Percentiles rank a stretch among this genome's conserved stretches.
Conservation (phyloP, 768 basidiomycete genomes). For the Kwoniella botswanensis region DNA sequence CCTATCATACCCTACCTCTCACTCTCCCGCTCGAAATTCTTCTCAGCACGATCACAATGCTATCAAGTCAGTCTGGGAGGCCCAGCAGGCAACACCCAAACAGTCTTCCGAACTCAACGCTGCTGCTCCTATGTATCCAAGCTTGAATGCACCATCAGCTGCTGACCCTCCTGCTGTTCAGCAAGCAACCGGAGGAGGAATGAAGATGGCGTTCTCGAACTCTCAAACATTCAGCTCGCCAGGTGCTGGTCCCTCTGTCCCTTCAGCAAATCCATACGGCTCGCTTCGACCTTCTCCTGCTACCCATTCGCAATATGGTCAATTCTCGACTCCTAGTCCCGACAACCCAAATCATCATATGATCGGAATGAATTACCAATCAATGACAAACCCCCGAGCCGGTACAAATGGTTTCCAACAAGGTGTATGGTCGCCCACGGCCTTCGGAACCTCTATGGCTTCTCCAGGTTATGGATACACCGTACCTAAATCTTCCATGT, state of each 20-base stretch:
- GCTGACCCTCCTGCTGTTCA: slow-evolving; percentile 27
- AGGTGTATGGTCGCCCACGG: slow-evolving; percentile 43
- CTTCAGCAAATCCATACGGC: slow-evolving; percentile 3
- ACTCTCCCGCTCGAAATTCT: slow-evolving; percentile 30
- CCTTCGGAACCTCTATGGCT: slow-evolving; percentile 44
- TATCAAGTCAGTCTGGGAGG: slow-evolving; percentile 52
- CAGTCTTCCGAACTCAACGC: slow-evolving; percentile 15
- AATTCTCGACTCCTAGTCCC: slow-evolving; percentile 24
- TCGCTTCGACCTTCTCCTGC: slow-evolving; percentile 10
- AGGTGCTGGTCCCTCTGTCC: slow-evolving; percentile 8
- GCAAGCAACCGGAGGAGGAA: slow-evolving; percentile 12
- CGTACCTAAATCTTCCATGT: slow-evolving; percentile 28
- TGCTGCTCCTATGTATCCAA: slow-evolving; percentile 42
- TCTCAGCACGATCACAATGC: slow-evolving; percentile 42
- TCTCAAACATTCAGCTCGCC: slow-evolving; percentile 32
- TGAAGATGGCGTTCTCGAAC: slow-evolving; percentile 25
- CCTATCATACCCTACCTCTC: slow-evolving; percentile 34
- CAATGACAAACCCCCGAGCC: slow-evolving; percentile 16
- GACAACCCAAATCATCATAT: slow-evolving; percentile 17
- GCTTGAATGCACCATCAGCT: slow-evolving; percentile 44
- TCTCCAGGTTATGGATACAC: slow-evolving; percentile 39
- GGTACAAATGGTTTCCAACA: slow-evolving; percentile 28
- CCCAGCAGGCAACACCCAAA: slow-evolving; percentile 15
- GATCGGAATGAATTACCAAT: slow-evolving; percentile 22
- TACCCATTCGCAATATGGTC: slow-evolving; percentile 24